Base-by-base conservation (phyloP, 768 basidiomycete species). In the Melanogaster broomeanus region DNA sequence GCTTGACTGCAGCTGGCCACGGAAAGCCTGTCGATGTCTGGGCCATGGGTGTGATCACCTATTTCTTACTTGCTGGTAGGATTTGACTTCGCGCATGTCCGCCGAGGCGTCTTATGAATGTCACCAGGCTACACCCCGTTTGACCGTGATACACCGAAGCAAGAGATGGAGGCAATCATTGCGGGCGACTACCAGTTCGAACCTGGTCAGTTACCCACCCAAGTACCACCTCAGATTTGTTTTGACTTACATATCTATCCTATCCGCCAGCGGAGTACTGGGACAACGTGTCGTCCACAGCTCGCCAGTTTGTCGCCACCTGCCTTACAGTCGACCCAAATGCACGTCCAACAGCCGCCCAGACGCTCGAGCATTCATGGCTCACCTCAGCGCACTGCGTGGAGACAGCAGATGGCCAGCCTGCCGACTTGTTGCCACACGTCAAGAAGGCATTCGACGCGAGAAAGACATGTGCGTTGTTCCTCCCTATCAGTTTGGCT, bases 11-110 rank as follows among this genome's bases (percentile, higher is more conserved):
- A 90, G 88, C 85, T 49, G 96, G 96, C 4, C 96, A 99, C 61
- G 83, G 88, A 37, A 97, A 91, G 72, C 94, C 95, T 9, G 95
- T 97, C 16, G 96, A 96, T 62, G 73, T 96, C 49, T 95, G 93
- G 95, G 94, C 96, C 1, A 95, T 98, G 83, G 96, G 96, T 34
- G 96, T 99, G 43, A 95, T 99, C 69, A 90, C 96, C 12, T 98
- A 98, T 73, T 97, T 97, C 85, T 75, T 98, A 4, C 85, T 98
- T 24, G 86, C 85, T 45, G 85, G 83, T 65, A 55, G 18, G 63
- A 51, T 34, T 24, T 3, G 9, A n/a, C 31, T 22, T 21, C 31
- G 11, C 5, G 16, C 35, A 22, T 22, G 35, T 46, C 35, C 24
- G 39, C 35, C n/a, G 22, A 41, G 18, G 19, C 19, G 24, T 31